Conservation (phyloP, 768 basidiomycete species). For the Tubosaeta sp. region DNA sequence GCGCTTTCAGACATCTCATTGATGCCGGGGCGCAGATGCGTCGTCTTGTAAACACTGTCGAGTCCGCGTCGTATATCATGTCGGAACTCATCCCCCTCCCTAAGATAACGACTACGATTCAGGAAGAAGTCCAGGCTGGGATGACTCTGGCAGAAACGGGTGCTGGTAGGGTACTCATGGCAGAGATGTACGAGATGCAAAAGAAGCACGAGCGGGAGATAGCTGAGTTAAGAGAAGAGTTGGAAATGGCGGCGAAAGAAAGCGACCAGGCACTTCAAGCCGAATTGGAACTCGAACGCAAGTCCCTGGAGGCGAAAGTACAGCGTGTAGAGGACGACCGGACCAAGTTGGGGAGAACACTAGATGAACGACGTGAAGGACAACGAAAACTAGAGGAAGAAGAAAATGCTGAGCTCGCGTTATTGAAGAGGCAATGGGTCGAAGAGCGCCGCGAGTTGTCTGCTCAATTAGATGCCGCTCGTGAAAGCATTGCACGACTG, state of each 20-base stretch:
- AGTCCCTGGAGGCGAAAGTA: slow-evolving; percentile 2
- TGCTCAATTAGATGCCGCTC: not conserved
- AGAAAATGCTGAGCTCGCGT: not conserved
- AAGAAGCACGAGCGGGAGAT: slow-evolving; percentile 35
- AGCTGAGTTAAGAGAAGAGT: slow-evolving; percentile 37
- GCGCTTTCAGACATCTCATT: slow-evolving; percentile 41
- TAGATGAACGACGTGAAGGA: not conserved
- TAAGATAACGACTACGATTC: slow-evolving; percentile 44
- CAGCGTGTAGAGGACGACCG: not conserved
- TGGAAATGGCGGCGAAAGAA: slow-evolving; percentile 35
- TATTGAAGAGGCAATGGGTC: not conserved
- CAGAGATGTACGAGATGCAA: too few relatives aligned
- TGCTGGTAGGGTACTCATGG: slow-evolving; percentile 42
- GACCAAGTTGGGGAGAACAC: not conserved
- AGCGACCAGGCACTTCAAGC: not conserved
- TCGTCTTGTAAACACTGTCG: too few relatives aligned
- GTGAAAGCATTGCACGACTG: not conserved
- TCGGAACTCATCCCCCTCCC: too few relatives aligned
- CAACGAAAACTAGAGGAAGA: not conserved
- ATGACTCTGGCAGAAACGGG: slow-evolving; percentile 42
- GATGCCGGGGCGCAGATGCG: slow-evolving; percentile 33
- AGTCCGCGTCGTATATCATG: too few relatives aligned
- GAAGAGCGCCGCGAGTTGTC: not conserved
- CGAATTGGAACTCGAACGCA: slow-evolving; percentile 3
- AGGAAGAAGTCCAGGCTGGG: slow-evolving; percentile 41